Conservation (phyloP, 148 eudicot genomes). For the Amaranthus cruentus region DNA sequence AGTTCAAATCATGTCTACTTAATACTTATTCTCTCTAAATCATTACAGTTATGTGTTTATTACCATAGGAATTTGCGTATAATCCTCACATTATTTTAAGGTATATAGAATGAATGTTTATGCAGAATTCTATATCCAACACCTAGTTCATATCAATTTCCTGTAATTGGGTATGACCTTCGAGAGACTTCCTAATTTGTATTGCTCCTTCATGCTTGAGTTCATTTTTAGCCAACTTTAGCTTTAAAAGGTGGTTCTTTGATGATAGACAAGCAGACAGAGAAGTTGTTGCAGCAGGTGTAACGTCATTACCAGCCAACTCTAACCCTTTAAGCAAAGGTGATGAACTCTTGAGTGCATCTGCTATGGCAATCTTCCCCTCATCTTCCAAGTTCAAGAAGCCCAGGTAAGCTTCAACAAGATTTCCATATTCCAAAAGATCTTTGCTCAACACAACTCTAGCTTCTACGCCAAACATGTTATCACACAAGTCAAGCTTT, state of each 20-base stretch:
- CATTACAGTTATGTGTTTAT: too few relatives aligned
- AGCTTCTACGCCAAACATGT: conserved; percentile 70
- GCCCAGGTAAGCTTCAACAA: conserved; percentile 53
- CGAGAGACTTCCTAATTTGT: conserved; percentile 49
- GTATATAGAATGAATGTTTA: too few relatives aligned
- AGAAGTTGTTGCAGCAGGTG: conserved; percentile 41
- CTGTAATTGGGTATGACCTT: conserved; percentile 43
- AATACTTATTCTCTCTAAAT: too few relatives aligned
- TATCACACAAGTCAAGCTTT: conserved; percentile 65
- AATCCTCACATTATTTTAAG: too few relatives aligned
- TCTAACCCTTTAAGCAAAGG: conserved; percentile 60
- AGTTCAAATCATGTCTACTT: too few relatives aligned
- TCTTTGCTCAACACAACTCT: conserved; percentile 50
- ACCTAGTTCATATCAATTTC: conserved; percentile 51
- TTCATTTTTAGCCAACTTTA: conserved; percentile 62
- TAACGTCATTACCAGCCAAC: conserved; percentile 67
- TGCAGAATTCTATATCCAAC: too few relatives aligned
- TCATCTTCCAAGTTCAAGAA: conserved; percentile 62
- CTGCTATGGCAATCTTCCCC: conserved; percentile 46
- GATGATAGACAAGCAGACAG: conserved; percentile 45
- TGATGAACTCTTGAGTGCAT: conserved; percentile 45
- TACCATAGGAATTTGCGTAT: too few relatives aligned
- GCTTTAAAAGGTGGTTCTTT: conserved; percentile 34
- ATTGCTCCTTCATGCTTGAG: conserved; percentile 65
- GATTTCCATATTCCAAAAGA: conserved; percentile 33